Conservation (phyloP, 1,284 basidiomycete genomes). For the Trametes sp. region DNA sequence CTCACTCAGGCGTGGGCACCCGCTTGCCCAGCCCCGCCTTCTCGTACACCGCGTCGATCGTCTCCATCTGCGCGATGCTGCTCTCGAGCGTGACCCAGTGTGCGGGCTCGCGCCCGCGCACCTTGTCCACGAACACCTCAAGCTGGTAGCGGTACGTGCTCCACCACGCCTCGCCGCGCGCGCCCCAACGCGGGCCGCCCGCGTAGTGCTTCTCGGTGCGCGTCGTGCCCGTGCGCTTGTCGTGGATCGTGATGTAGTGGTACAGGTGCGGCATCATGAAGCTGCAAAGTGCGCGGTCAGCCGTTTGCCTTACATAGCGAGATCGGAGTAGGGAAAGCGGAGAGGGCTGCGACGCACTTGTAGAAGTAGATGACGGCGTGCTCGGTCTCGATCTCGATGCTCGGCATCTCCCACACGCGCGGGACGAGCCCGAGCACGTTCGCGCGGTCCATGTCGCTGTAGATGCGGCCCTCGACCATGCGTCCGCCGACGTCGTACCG, state of each 20-base stretch:
- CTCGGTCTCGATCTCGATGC: conserved; percentile 33
- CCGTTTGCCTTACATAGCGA: not conserved
- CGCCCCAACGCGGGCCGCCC: conserved; percentile 46
- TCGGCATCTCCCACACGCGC: conserved; percentile 30
- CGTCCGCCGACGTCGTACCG: conserved; percentile 27
- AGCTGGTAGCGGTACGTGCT: conserved; percentile 62
- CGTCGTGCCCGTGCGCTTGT: conserved; percentile 32
- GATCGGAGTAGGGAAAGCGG: not conserved
- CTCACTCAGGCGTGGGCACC: conserved; percentile 19
- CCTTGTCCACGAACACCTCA: conserved; percentile 62
- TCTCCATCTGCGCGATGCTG: conserved; percentile 59
- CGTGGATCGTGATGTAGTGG: conserved; percentile 33
- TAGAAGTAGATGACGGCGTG: conserved; percentile 27
- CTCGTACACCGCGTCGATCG: conserved; percentile 61
- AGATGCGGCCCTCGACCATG: conserved; percentile 29
- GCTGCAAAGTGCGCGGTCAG: not conserved
- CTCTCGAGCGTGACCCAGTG: conserved; percentile 61
- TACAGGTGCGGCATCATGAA: conserved; percentile 34
- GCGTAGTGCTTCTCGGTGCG: conserved; percentile 32
- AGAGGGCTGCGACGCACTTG: conserved; percentile 20
- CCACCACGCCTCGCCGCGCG: conserved; percentile 61
- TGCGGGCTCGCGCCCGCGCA: conserved; percentile 58
- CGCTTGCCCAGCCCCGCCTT: conserved; percentile 29
- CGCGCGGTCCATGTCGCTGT: conserved; percentile 32
- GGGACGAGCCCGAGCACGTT: conserved; percentile 26